Evolutionary conservation across 2,329 filamentous ascomycete species (phyloP), one percentile per base, ranked within the genome.

Genomic region (Talaromyces sp.): DNA sequence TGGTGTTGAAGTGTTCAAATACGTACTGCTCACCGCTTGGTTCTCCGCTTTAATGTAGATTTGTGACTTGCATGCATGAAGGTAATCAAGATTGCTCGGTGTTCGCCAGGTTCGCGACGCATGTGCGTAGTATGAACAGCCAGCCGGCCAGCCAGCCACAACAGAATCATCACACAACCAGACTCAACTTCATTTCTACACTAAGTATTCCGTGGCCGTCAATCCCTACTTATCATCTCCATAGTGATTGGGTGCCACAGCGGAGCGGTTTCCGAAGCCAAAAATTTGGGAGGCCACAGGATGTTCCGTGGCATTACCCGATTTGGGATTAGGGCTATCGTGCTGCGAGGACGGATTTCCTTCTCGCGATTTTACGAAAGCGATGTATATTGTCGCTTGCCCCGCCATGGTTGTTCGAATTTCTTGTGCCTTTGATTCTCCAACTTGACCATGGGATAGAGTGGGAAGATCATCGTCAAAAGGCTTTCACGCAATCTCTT

Each of bases 61-160:
- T 6, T 40, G 7, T 40, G 16, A 16, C 39, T 18, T 44, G 18
- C 18, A 44, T 21, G 9, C 18, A 21, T 42, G 40, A 42, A n/a
- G 18, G 18, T 16, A 40, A 40, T 4, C 9, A 21, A 18, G 40
- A 42, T 21, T 40, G 14, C 16, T 14, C 39, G 39, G 39, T 9
- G n/a, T 42, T n/a, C n/a, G n/a, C 39, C 21, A 5, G 18, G 16
- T 21, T 42, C 40, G 40, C 40, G n/a, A n/a, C n/a, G n/a, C n/a
- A n/a, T n/a, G n/a, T 44, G 5, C 40, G 14, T 37, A 37, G 9
- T 21, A 44, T 44, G 21, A 52, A 52, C 25, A 31, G 23, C 23
- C 46, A 50, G 46, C 46, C 46, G n/a, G n/a, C n/a, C n/a, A 48
- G 44, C 23, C 44, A 50, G 46, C 46, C 46, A 50, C 46, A 50